Conservation (phyloP, 805 yeast species). For the Clavispora asparagi region DNA sequence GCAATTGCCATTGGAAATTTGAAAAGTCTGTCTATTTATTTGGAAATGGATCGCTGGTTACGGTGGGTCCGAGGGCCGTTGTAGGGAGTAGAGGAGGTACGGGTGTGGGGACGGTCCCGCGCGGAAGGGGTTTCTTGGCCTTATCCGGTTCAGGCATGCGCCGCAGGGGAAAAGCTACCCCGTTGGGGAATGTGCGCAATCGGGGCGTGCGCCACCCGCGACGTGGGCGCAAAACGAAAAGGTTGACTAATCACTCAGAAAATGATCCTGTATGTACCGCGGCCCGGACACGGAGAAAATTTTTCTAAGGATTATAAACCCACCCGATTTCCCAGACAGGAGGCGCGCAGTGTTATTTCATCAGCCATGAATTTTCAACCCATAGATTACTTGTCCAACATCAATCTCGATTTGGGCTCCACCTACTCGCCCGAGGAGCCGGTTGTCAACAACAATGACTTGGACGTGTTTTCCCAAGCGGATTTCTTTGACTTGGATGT, state of each 20-base stretch:
- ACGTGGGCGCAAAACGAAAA: background rate
- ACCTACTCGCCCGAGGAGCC: slow-evolving; percentile 18
- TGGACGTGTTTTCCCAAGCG: slow-evolving; percentile 36
- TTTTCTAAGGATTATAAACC: background rate
- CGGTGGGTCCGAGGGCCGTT: background rate
- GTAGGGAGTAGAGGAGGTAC: background rate
- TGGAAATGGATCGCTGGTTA: background rate
- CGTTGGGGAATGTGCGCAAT: background rate
- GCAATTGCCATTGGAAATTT: background rate
- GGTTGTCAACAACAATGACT: slow-evolving; percentile 19
- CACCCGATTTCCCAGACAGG: background rate
- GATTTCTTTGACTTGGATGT: slow-evolving; percentile 38
- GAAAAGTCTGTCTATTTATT: background rate
- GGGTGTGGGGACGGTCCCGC: background rate
- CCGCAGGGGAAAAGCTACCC: background rate
- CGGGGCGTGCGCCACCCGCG: background rate
- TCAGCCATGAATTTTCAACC: slow-evolving; percentile 36
- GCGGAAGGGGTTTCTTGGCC: background rate
- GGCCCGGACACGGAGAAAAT: background rate
- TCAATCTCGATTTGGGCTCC: slow-evolving; percentile 34
- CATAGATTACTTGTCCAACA: slow-evolving; percentile 34
- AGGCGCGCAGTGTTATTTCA: background rate
- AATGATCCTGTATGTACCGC: too few species aligned
- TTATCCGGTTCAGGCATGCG: background rate
- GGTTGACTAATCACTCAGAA: background rate